Percentiles rank a stretch among this genome's conserved stretches.
These are phyloP conservation scores for Fusarium sp. DNA, from an alignment of 2,329 filamentous ascomycete genomes.

Conservation along the genomic window DNA sequence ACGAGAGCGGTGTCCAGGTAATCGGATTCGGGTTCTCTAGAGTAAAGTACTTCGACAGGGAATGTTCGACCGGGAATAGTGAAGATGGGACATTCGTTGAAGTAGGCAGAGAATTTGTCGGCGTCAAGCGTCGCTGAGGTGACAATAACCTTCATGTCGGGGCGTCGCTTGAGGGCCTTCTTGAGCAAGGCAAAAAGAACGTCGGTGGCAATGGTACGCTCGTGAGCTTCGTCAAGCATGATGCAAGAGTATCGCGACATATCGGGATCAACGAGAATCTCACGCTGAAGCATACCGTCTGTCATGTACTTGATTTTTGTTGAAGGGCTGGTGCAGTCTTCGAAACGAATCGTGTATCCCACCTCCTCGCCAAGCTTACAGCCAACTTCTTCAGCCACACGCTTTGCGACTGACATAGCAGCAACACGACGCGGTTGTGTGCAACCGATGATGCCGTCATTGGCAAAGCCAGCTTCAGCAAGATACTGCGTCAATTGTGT, in stretches of 20 bases:
- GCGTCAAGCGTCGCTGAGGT: constrained; percentile 97
- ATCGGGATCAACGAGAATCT: constrained; percentile 92
- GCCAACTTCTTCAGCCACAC: constrained; percentile 95
- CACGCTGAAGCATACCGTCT: constrained; percentile 96
- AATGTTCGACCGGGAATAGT: constrained; percentile 95
- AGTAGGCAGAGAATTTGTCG: constrained; percentile 97
- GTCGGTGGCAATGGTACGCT: constrained; percentile 95
- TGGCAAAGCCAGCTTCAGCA: constrained; percentile 90
- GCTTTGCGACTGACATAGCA: constrained; percentile 96
- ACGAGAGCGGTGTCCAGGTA: constrained; percentile 95
- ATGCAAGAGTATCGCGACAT: constrained; percentile 93
- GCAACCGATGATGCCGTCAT: constrained; percentile 91
- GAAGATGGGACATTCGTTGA: constrained; percentile 95
- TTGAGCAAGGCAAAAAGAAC: constrained; percentile 95
- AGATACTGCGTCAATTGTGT: constrained; percentile 97
- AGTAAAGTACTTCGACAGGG: constrained; percentile 96
- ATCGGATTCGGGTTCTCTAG: constrained; percentile 92
- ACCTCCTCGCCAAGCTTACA: constrained; percentile 92
- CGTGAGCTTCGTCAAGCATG: constrained; percentile 98
- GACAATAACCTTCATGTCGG: constrained; percentile 94
- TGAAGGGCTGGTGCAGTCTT: constrained; percentile 87
- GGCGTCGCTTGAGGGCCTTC: constrained; percentile 87
- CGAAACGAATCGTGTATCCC: constrained; percentile 97
- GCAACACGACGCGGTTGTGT: constrained; percentile 97
- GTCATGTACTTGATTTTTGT: constrained; percentile 99